phyloP scores from a whole-genome alignment of 2,329 filamentous ascomycete species.

The Ilyonectria destructans region DNA sequence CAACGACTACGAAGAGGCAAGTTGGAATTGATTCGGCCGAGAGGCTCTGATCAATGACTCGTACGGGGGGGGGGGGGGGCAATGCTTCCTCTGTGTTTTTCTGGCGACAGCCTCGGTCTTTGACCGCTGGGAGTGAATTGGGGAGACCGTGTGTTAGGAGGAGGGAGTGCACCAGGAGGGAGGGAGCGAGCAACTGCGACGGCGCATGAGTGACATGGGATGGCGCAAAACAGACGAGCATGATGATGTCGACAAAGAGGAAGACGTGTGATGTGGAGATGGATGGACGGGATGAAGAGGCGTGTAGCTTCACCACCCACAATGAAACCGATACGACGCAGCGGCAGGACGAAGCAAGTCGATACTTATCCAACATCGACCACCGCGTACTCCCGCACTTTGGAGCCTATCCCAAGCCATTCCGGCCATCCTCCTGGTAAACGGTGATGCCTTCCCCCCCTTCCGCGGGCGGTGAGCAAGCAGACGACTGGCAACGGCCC shows the following conservation, averaged over 20 bases:
- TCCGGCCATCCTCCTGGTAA: background rate
- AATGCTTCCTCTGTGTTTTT: background rate
- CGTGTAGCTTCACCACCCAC: background rate
- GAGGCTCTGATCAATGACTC: conserved; percentile 1
- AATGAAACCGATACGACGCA: conserved; percentile 10
- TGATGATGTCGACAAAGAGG: background rate
- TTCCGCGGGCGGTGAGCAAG: conserved; percentile 24
- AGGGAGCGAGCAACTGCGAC: background rate
- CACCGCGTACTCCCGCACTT: conserved; percentile 12
- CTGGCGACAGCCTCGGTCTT: background rate
- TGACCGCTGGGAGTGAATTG: background rate
- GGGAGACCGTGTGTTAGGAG: background rate
- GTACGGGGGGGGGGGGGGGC: too few relatives aligned
- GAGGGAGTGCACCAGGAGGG: background rate
- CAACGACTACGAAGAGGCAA: conserved; percentile 15
- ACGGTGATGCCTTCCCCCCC: conserved; percentile 1
- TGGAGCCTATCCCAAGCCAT: conserved; percentile 9
- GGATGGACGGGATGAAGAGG: conserved; percentile 12
- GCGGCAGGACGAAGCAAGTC: conserved; percentile 8
- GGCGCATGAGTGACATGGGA: background rate
- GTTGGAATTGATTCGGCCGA: background rate
- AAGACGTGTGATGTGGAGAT: conserved; percentile 4
- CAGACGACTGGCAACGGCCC: conserved; percentile 8
- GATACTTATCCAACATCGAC: conserved; percentile 20
- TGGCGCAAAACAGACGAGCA: background rate